Evolutionary conservation across 225 moss, liverwort and hornwort species (phyloP).

Genomic region (Sphagnum tenellum): DNA sequence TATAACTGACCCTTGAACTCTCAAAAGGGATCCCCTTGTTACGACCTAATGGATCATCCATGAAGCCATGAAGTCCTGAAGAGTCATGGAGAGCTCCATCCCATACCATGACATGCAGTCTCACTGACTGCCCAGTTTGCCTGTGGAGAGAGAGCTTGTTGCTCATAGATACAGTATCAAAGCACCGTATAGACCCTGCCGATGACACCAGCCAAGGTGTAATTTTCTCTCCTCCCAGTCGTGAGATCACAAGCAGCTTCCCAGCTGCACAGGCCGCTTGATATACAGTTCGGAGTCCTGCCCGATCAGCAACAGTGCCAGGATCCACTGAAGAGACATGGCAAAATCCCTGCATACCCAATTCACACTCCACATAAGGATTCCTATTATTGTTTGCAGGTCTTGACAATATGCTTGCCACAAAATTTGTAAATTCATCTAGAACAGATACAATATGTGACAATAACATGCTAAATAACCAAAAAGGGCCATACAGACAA

Average conservation of each 20-base stretch:
- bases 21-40: no score
- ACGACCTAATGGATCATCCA: no score
- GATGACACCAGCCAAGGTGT: conserved; percentile 57
- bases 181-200: conserved; percentile 48
- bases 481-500: no score
- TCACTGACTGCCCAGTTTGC: conserved; percentile 50
- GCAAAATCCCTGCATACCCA: conserved; percentile 40
- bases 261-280: conserved; percentile 52
- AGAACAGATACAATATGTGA: no score
- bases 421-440: no score
- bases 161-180: conserved; percentile 50
- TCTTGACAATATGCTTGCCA: no score
- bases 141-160: conserved; percentile 55
- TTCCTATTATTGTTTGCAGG: no score
- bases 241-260: conserved; percentile 54
- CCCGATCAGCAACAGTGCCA: conserved; percentile 56
- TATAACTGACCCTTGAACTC: no score
- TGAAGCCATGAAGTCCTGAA: no score
- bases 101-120: conserved; percentile 61
- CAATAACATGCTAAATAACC: no score
- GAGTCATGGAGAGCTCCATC: conserved; percentile 32
- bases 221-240: conserved; percentile 54
- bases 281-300: conserved; percentile 43
- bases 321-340: conserved; percentile 58
- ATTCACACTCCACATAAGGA: no score